A percentile compares a stretch with the other conserved stretches of the same genome.
phyloP scores from a whole-genome alignment of 139 green algal species.

The Chlorella sp. region DNA sequence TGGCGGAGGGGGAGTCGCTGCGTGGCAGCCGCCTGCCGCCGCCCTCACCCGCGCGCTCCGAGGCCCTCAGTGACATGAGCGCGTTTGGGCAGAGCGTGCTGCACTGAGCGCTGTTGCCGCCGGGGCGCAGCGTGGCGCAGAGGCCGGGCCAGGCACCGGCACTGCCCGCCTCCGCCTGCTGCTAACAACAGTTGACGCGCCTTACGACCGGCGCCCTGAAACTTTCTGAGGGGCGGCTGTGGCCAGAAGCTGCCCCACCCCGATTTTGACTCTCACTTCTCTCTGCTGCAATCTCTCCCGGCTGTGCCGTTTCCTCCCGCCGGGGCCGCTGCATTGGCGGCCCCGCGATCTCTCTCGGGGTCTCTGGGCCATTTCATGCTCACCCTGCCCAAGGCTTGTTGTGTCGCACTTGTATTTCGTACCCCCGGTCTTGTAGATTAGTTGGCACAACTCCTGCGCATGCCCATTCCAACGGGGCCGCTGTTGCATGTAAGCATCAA shows the following conservation, averaged over 20 bases:
- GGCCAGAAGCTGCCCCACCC: background rate
- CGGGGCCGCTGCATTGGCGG: too few species aligned
- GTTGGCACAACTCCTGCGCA: too few species aligned
- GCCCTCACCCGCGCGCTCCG: constrained; percentile 16
- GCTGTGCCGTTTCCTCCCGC: background rate
- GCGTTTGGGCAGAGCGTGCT: constrained; percentile 7
- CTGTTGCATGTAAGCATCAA: too few species aligned
- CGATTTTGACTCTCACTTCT: background rate
- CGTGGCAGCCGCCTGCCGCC: constrained; percentile 19
- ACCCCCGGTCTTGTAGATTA: too few species aligned
- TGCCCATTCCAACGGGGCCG: too few species aligned
- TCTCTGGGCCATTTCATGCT: too few species aligned
- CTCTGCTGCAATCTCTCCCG: background rate
- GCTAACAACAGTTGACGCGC: background rate
- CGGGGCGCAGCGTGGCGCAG: too few species aligned
- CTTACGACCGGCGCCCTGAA: background rate
- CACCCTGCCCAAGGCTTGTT: too few species aligned
- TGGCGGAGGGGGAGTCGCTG: constrained; percentile 5
- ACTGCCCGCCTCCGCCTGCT: too few species aligned
- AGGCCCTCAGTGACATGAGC: background rate
- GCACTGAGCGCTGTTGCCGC: background rate
- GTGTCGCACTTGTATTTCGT: too few species aligned
- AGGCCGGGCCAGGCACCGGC: too few species aligned
- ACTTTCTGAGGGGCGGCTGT: background rate
- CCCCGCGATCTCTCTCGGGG: too few species aligned